Evolutionary conservation across 805 yeast species (phyloP), one percentile per base, ranked within the genome.

Genomic region (Starmera dryadoides): DNA sequence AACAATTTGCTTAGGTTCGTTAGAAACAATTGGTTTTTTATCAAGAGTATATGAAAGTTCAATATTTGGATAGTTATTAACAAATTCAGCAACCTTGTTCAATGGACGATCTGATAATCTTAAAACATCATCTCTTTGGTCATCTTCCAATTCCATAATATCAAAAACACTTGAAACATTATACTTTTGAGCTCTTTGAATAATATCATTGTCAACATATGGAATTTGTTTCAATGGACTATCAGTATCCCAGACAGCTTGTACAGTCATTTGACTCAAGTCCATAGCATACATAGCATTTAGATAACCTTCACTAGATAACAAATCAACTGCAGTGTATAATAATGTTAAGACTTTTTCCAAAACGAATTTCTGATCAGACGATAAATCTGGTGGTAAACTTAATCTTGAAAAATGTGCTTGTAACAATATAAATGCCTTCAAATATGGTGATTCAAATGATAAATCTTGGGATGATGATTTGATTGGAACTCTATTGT

Each of bases 281-380:
- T 93, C 97, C 85, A 93, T 85, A 0, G 86, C 91, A 34, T 73
- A 70, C 47, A 86, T 69, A 0, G 95, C 88, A 56, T 79, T 83
- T 51, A 89, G 61, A 47, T 73, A 67, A 0, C 97, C 96, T 42
- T 87, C 87, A 47, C 86, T 75, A 0, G 95, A 79, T 30, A 88
- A 62, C 1, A 81, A 62, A 56, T 93, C 97, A 16, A 86, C 79
- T 35, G 78, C 63, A 0, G 91, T 86, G 47, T 79, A 70, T 7
- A 86, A 59, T 17, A 88, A 52, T 3, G 64, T 66, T 35, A 81
- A 43, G 0, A 75, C 58, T 33, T 61, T 69, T 17, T 65, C 60
- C 12, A 89, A 56, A 2, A 88, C 69, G 1, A 55, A 21, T 26
- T 66, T 61, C 56, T 77, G 72, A 56, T 87, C 96, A 2, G 60